Evolutionary conservation across 306 rosid species (phyloP).

Genomic region (Lathyrus sativus): DNA sequence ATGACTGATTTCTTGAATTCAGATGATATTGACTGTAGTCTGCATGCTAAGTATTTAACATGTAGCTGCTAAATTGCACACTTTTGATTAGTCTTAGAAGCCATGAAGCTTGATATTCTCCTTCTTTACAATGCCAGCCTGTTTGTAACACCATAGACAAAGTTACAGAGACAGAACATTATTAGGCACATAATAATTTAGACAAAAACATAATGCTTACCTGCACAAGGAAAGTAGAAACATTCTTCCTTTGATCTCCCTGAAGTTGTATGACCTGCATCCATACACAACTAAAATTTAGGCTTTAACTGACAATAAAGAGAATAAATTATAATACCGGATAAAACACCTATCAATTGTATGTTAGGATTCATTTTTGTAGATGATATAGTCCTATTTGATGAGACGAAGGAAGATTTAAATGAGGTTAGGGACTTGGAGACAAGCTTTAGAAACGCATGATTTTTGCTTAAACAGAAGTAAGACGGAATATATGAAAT

Average conservation of each 20-base stretch:
- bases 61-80: slow-evolving; percentile 28
- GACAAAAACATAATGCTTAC: slow-evolving; percentile 28
- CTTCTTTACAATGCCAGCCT: slow-evolving; percentile 69
- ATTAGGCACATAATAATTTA: not conserved
- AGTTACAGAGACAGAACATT: slow-evolving; percentile 10
- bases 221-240: slow-evolving; percentile 65
- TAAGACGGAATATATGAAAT: no score
- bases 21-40: slow-evolving; percentile 35
- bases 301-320: not conserved
- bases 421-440: no score
- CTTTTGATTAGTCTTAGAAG: slow-evolving; percentile 40
- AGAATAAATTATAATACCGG: not conserved
- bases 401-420: no score
- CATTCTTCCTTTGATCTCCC: slow-evolving; percentile 68
- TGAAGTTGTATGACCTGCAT: slow-evolving; percentile 65
- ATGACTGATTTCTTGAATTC: slow-evolving; percentile 35
- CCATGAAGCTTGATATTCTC: slow-evolving; percentile 68
- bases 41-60: slow-evolving; percentile 30
- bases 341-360: no score
- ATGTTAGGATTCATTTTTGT: not conserved
- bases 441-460: no score
- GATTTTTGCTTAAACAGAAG: no score
- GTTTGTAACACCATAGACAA: slow-evolving; percentile 31
- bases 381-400: no score
- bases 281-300: slow-evolving; percentile 20